These are phyloP conservation scores for Aspergillus baeticus DNA, from an alignment of 495 filamentous ascomycete genomes.

Conservation along the genomic window DNA sequence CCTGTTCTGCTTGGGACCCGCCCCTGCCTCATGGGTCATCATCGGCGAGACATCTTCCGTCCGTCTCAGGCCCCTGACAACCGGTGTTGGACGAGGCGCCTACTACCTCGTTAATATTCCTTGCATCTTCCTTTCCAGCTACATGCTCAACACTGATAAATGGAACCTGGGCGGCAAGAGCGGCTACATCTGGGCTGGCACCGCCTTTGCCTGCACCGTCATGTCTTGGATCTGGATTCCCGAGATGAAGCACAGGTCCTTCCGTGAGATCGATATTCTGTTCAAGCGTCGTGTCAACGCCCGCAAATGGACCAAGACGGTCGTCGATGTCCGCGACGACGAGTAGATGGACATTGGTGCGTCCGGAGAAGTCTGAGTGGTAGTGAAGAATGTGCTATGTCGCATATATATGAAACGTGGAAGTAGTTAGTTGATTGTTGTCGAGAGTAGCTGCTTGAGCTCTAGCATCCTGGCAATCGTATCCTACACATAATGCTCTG, in stretches of 20 bases:
- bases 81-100: conserved; percentile 62
- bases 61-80: conserved; percentile 72
- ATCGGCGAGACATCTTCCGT: conserved; percentile 70
- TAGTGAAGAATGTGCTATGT: too few relatives aligned
- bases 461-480: too few relatives aligned
- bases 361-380: too few relatives aligned
- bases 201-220: conserved; percentile 66
- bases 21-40: conserved; percentile 73
- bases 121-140: conserved; percentile 52
- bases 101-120: conserved; percentile 69
- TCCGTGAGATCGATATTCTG: conserved; percentile 44
- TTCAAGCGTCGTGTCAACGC: conserved; percentile 35
- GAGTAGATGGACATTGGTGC: conserved; percentile 31
- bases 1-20: conserved; percentile 70
- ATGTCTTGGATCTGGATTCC: conserved; percentile 65
- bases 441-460: too few relatives aligned
- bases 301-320: conserved; percentile 41
- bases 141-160: conserved; percentile 65
- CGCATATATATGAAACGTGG: too few relatives aligned
- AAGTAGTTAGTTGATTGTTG: too few relatives aligned
- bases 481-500: too few relatives aligned
- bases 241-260: conserved; percentile 37
- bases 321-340: conserved; percentile 50
- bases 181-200: conserved; percentile 78
- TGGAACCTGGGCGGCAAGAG: conserved; percentile 73